Percentiles rank a stretch among this genome's conserved stretches.
Evolutionary conservation across 768 basidiomycete genomes (phyloP).

Genomic region (Pulveroboletus sp.): DNA sequence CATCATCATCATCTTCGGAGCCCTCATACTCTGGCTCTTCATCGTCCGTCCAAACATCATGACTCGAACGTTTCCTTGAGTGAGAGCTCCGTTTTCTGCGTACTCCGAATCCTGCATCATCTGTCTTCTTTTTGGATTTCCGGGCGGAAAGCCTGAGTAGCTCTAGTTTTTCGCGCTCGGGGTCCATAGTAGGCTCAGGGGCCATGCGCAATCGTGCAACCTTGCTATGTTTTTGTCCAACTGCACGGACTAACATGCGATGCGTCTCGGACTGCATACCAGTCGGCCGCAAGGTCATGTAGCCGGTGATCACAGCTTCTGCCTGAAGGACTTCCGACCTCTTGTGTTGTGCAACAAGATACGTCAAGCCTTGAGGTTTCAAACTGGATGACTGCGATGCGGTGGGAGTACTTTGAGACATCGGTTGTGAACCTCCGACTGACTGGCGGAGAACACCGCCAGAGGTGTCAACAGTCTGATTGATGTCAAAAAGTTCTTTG

Average conservation of each 20-base stretch:
- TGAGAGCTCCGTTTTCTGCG: constrained; percentile 46
- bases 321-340: constrained; percentile 82
- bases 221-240: constrained; percentile 81
- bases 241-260: constrained; percentile 80
- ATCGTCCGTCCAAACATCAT: constrained; percentile 64
- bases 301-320: constrained; percentile 77
- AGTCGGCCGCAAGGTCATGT: constrained; percentile 79
- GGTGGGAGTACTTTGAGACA: constrained; percentile 38
- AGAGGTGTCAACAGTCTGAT: constrained; percentile 72
- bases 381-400: constrained; percentile 34
- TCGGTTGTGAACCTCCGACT: constrained; percentile 42
- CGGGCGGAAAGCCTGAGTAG: constrained; percentile 57
- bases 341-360: constrained; percentile 87
- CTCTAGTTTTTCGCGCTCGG: constrained; percentile 69
- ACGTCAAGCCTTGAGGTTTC: constrained; percentile 74
- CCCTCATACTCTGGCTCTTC: constrained; percentile 55
- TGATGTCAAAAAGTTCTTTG: constrained; percentile 91
- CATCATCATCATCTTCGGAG: constrained; percentile 59
- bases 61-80: constrained; percentile 35
- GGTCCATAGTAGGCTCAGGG: constrained; percentile 71
- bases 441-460: constrained; percentile 58
- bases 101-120: constrained; percentile 45
- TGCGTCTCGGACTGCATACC: constrained; percentile 90
- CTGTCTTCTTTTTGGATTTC: constrained; percentile 57
- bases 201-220: constrained; percentile 75